These are phyloP conservation scores for Dichomitus squalens DNA, from an alignment of 1,284 basidiomycete species.

Conservation along the genomic window DNA sequence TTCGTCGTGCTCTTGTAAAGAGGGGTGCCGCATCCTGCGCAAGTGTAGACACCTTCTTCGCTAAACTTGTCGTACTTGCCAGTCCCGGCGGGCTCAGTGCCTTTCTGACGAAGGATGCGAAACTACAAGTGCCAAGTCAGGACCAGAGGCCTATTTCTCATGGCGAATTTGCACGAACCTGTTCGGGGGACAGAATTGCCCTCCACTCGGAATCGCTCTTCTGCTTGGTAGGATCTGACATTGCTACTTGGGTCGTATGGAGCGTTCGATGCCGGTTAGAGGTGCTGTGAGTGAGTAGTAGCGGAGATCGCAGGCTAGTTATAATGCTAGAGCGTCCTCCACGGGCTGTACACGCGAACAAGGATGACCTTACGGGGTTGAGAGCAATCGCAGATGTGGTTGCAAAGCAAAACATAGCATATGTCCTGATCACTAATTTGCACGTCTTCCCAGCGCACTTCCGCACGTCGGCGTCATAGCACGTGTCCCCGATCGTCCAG, in stretches of 20 bases:
- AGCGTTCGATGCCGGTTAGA: constrained; percentile 1
- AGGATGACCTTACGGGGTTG: constrained; percentile 4
- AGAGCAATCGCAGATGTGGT: not conserved
- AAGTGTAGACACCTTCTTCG: constrained; percentile 71
- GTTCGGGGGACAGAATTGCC: constrained; percentile 79
- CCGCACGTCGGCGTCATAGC: constrained; percentile 12
- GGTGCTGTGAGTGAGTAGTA: not conserved
- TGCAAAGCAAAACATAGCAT: constrained; percentile 15
- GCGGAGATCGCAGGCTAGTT: not conserved
- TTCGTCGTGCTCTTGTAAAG: constrained; percentile 90
- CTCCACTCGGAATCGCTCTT: constrained; percentile 89
- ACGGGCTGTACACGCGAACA: constrained; percentile 6
- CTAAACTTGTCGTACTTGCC: constrained; percentile 78
- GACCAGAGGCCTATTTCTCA: not conserved
- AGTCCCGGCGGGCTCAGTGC: constrained; percentile 80
- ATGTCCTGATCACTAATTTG: constrained; percentile 17
- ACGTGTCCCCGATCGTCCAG: constrained; percentile 12
- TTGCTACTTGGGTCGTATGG: constrained; percentile 10
- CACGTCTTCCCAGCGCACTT: not conserved
- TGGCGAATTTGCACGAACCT: constrained; percentile 49
- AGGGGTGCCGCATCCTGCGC: constrained; percentile 70
- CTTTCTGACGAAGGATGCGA: constrained; percentile 83
- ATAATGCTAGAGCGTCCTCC: not conserved
- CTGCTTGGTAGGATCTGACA: constrained; percentile 22
- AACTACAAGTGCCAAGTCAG: constrained; percentile 55